Conservation (phyloP, 805 yeast species). For the Candida ipomoeae region DNA sequence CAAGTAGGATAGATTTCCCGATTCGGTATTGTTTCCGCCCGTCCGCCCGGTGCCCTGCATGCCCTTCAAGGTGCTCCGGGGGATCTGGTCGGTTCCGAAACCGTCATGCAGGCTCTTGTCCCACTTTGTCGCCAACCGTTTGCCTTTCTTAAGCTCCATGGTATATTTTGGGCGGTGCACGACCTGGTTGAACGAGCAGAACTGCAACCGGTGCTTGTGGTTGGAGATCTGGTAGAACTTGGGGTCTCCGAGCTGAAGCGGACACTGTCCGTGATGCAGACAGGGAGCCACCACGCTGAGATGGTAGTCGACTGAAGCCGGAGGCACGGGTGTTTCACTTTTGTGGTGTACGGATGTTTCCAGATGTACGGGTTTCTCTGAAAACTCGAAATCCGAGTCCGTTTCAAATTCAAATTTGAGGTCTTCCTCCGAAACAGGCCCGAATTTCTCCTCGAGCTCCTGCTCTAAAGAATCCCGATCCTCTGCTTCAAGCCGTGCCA, state of each 20-base stretch:
- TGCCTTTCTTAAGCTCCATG: constrained; percentile 84
- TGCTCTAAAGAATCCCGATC: constrained; percentile 22
- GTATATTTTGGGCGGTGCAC: constrained; percentile 74
- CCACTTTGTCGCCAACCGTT: constrained; percentile 71
- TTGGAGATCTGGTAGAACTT: constrained; percentile 53
- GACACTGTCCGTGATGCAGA: constrained; percentile 81
- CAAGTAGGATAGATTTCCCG: constrained; percentile 69
- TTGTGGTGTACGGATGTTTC: constrained; percentile 6
- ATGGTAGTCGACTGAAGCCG: constrained; percentile 39
- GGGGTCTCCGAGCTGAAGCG: constrained; percentile 76
- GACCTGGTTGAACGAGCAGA: constrained; percentile 71
- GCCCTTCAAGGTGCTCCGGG: constrained; percentile 27
- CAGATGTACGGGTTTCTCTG: too few relatives aligned
- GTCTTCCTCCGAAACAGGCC: constrained; percentile 41
- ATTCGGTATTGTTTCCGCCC: constrained; percentile 64
- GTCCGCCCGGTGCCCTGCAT: constrained; percentile 77
- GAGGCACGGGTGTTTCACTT: constrained; percentile 10
- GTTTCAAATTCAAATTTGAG: constrained; percentile 47
- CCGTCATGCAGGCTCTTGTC: constrained; percentile 49
- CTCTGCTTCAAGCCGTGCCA: constrained; percentile 23
- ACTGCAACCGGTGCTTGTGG: constrained; percentile 58
- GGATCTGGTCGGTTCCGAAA: constrained; percentile 44
- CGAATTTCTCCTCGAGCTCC: constrained; percentile 37
- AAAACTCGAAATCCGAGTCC: constrained; percentile 26
- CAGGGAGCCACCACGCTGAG: constrained; percentile 83